Evolutionary conservation across 495 filamentous ascomycete species (phyloP), one percentile per base, ranked within the genome.

Genomic region (Neurospora sp.): DNA sequence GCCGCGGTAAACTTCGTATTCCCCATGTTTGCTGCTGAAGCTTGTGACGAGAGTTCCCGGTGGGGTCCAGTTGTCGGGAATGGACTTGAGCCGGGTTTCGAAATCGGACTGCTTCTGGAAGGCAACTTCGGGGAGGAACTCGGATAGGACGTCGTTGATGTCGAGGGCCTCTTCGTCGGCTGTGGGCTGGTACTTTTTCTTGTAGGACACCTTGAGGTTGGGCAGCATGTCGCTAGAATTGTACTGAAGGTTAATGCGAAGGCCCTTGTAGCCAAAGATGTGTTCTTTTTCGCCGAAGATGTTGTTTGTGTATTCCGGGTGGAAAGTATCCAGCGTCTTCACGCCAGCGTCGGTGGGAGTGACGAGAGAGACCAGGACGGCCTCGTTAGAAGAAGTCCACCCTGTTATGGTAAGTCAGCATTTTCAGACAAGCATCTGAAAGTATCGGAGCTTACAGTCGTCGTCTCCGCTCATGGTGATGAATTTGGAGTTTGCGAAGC

Each of bases 221-320:
- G 94, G 93, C 72, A 88, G 88, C 79, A 98, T 87, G 75, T 97
- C 90, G 78, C 92, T 91, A 39, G 92, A 92, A 73, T 93, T 89
- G 78, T 94, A 97, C 42, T 86, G 87, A 68, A 99, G 79, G 48
- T 90, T 85, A 74, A 98, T 89, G 68, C 89, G 87, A 71, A 97
- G 84, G 38, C 88, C 87, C 75, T 92, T 89, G 82, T 98, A 97
- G 31, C 96, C 96, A 75, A 97, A 95, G 69, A 99, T 95, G 18
- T 84, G 85, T 83, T 99, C 94, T 0, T 93, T 90, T 18, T 98
- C 91, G 77, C 94, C 95, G 77, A 98, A 98, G 72, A 99, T 92
- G 0, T 91, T 83, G 80, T 97, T 97, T 22, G 94, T 97, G 81
- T 95, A 96, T 76, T 87, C 87, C 2, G 96, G 96, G 72, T 92